Evolutionary conservation across 1,284 basidiomycete species (phyloP).

Genomic region (Veloporphyrellus conicus): DNA sequence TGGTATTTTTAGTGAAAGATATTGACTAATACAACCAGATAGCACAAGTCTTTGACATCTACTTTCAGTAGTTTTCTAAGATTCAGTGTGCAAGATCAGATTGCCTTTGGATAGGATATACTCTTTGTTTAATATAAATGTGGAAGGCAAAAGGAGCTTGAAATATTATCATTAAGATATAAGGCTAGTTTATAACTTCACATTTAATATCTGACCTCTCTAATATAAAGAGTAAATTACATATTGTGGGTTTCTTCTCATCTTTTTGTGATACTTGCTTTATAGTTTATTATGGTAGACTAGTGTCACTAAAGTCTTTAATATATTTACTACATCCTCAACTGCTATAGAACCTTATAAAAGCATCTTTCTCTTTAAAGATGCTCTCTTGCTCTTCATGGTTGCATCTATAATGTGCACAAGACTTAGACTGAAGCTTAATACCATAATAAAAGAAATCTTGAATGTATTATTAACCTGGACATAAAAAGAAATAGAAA

Average conservation of each 20-base stretch:
- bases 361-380: conserved; percentile 39
- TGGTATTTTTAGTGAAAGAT: rapidly evolving
- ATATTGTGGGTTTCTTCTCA: conserved; percentile 36
- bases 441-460: conserved; percentile 41
- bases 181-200: too few species aligned
- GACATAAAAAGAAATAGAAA: conserved; percentile 40
- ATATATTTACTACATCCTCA: conserved; percentile 21
- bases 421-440: conserved; percentile 35
- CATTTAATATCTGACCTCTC: background rate
- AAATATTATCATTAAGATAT: conserved; percentile 45
- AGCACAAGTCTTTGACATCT: conserved; percentile 29
- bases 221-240: conserved; percentile 40
- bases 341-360: conserved; percentile 27
- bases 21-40: conserved; percentile 22
- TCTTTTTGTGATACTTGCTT: background rate
- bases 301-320: conserved; percentile 42
- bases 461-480: conserved; percentile 44
- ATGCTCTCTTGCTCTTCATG: conserved; percentile 40
- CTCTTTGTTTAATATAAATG: background rate
- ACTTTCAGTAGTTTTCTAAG: conserved; percentile 2
- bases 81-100: conserved; percentile 41
- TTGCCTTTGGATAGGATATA: background rate
- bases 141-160: conserved; percentile 43
- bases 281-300: conserved; percentile 31
- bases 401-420: conserved; percentile 41